Evolutionary conservation across 1,284 basidiomycete species (phyloP), one percentile per base, ranked within the genome.

Genomic region (Cutaneotrichosporon cyanovorans): DNA sequence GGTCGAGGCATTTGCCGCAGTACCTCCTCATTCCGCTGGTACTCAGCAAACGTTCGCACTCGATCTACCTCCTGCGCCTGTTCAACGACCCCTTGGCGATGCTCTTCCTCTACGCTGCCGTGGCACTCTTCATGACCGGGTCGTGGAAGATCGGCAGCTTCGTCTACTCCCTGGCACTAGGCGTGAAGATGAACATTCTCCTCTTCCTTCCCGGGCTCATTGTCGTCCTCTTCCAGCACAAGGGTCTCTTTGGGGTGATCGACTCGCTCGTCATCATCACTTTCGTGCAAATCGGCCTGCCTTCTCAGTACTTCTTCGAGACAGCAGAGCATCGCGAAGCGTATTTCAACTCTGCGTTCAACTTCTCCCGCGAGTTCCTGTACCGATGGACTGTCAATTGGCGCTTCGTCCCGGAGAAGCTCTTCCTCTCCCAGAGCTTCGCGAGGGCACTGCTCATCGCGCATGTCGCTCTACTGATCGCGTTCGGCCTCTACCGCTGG

Each of bases 341-440:
- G 15, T 99, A 99, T 72, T 61, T 89, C 33, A 71, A 68, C 11
- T 78, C 78, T 9, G 84, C 95, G 1, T 99, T 95, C 66, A 83
- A 98, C 65, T 77, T 99, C 47, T 82, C 82, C 2, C 82, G 95
- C 12, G 77, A 82, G 12, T 99, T 99, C 73, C 73, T 95, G 31
- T 95, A 87, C 73, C 82, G 87, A 65, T 99, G 93, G 93, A 97
- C 93, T 0, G 92, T 97, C 53, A 98, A 98, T 65, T 98, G 95
- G 92, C 79, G 88, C 30, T 87, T 96, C 61, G 57, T 98, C 2
- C 72, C 78, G 19, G 86, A 92, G 63, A 73, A 79, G 12, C 74
- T 71, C 0, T 98, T 98, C 71, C 69, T 89, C 37, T 83, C 80
- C 50, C 65, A 70, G 3, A 59, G 57, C 18, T 86, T 85, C 71